These are phyloP conservation scores for Amaranthus tricolor DNA, from an alignment of 179 eudicot genomes.

Conservation along the genomic window DNA sequence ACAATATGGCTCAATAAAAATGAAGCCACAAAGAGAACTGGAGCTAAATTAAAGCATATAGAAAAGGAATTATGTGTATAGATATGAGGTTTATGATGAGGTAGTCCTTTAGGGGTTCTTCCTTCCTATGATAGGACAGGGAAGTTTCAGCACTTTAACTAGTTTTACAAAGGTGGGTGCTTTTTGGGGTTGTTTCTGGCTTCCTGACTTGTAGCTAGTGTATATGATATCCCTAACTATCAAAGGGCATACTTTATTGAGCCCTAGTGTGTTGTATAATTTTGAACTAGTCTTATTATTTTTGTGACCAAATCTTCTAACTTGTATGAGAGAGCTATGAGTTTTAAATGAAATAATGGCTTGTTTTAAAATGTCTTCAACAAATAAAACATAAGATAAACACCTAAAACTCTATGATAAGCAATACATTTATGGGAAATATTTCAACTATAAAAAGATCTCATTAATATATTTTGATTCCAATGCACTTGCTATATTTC, in stretches of 20 bases:
- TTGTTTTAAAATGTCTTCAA: too few relatives aligned
- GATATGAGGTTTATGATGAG: slow-evolving; percentile 20
- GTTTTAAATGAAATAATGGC: too few relatives aligned
- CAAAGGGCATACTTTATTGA: not conserved
- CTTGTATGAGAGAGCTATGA: too few relatives aligned
- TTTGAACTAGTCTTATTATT: not conserved
- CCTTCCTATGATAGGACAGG: slow-evolving; percentile 40
- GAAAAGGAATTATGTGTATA: slow-evolving; percentile 27
- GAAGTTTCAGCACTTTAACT: slow-evolving; percentile 29
- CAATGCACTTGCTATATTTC: too few relatives aligned
- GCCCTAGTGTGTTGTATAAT: not conserved
- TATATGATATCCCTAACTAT: slow-evolving; percentile 1
- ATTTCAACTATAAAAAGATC: too few relatives aligned
- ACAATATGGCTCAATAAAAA: not conserved
- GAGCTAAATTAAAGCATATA: not conserved
- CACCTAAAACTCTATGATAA: too few relatives aligned
- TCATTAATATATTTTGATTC: too few relatives aligned
- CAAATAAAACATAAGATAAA: too few relatives aligned
- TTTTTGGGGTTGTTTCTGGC: not conserved
- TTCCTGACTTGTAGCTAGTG: slow-evolving; percentile 17
- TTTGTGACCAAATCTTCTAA: too few relatives aligned
- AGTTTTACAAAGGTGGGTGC: slow-evolving; percentile 1
- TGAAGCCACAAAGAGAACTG: slow-evolving; percentile 7
- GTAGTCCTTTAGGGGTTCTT: slow-evolving; percentile 26
- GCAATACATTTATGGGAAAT: too few relatives aligned